Evolutionary conservation across 768 basidiomycete species (phyloP).

Genomic region (Royoungia palumana): DNA sequence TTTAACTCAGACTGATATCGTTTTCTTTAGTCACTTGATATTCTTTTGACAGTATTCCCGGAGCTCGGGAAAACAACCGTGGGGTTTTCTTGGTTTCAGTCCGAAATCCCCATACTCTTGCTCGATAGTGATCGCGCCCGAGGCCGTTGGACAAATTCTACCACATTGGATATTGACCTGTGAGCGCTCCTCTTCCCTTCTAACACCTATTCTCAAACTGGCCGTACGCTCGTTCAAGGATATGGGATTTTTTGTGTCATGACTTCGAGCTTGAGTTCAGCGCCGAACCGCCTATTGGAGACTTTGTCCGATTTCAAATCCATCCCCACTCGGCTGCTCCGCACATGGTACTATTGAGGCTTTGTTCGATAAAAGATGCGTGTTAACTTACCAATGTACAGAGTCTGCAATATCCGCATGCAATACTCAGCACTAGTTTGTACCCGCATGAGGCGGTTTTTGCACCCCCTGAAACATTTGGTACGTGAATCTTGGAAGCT

Average conservation of each 20-base stretch:
- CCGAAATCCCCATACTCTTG: slow-evolving; percentile 25
- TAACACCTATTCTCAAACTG: neutral
- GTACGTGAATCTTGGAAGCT: neutral
- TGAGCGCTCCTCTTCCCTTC: slow-evolving; percentile 9
- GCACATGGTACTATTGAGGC: slow-evolving; percentile 10
- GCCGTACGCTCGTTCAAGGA: slow-evolving; percentile 5
- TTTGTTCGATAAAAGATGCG: slow-evolving; percentile 1
- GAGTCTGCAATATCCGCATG: neutral
- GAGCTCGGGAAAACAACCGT: slow-evolving; percentile 18
- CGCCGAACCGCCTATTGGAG: neutral
- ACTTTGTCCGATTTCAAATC: neutral
- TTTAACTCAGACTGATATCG: slow-evolving; percentile 1
- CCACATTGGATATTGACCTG: slow-evolving; percentile 20
- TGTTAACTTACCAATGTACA: slow-evolving; percentile 11
- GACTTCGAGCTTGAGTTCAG: slow-evolving; percentile 18
- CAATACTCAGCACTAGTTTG: neutral
- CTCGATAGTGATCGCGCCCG: slow-evolving; percentile 9
- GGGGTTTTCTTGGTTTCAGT: slow-evolving; percentile 27
- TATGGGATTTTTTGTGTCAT: slow-evolving; percentile 24
- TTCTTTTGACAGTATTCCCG: slow-evolving; percentile 23
- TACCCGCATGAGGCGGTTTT: neutral
- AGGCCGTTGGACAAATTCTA: slow-evolving; percentile 18
- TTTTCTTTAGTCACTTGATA: slow-evolving; percentile 19
- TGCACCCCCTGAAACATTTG: neutral
- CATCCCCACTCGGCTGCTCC: neutral